Evolutionary conservation across 2,329 filamentous ascomycete genomes (phyloP).

Genomic region (Xylaria sp.): DNA sequence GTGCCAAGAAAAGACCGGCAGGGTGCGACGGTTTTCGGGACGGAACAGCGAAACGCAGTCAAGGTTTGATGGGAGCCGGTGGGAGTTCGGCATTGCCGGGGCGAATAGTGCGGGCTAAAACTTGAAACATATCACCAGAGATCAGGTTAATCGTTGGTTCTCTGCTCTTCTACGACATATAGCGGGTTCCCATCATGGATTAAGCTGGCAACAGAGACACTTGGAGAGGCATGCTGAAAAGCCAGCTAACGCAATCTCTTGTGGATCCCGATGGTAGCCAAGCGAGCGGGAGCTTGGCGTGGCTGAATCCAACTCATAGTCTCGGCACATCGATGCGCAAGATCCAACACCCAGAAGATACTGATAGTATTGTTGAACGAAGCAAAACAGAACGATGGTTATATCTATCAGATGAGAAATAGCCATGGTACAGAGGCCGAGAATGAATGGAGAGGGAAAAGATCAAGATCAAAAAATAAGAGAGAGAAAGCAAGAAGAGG

Average conservation of each 20-base stretch:
- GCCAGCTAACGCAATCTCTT: slow-evolving; percentile 16
- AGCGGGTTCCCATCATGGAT: slow-evolving; percentile 11
- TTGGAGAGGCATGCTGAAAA: slow-evolving; percentile 11
- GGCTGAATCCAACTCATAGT: slow-evolving; percentile 17
- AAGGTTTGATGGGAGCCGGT: slow-evolving; percentile 31
- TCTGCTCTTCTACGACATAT: slow-evolving; percentile 25
- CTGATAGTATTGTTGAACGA: not conserved
- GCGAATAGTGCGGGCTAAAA: slow-evolving; percentile 40
- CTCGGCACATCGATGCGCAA: slow-evolving; percentile 29
- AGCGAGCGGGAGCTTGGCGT: slow-evolving; percentile 29
- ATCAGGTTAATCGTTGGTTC: slow-evolving; percentile 16
- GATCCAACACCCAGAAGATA: slow-evolving; percentile 10
- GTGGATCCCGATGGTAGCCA: slow-evolving; percentile 27
- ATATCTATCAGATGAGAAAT: slow-evolving; percentile 5
- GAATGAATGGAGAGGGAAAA: not conserved
- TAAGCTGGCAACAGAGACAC: slow-evolving; percentile 19
- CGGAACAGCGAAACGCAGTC: slow-evolving; percentile 37
- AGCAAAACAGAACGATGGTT: not conserved
- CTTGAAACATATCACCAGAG: slow-evolving; percentile 27
- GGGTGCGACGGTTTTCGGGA: slow-evolving; percentile 46
- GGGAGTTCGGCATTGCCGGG: slow-evolving; percentile 40
- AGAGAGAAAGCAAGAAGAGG: not conserved
- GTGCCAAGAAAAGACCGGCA: slow-evolving; percentile 43
- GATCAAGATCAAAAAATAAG: not conserved
- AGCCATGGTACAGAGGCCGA: slow-evolving; percentile 8